A percentile compares a stretch with the other conserved stretches of the same genome.
phyloP scores from a whole-genome alignment of 2,329 filamentous ascomycete genomes.

The Pseudocercospora musae region DNA sequence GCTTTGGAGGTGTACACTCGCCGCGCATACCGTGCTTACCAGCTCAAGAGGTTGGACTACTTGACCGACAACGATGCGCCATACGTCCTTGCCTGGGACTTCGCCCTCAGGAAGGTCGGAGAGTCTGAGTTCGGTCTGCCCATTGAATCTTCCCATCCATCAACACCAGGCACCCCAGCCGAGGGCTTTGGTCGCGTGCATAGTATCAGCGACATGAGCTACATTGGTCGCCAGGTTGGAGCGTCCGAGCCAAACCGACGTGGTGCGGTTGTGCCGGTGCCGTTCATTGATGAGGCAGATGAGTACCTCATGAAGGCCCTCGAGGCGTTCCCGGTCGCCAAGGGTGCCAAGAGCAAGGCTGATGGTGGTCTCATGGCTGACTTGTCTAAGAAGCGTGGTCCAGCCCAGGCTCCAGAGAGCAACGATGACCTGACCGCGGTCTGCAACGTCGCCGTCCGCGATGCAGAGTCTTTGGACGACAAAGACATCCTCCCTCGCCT shows the following conservation, averaged over 20 bases:
- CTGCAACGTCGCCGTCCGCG: conserved; percentile 85
- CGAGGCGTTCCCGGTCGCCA: conserved; percentile 67
- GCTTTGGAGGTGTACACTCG: conserved; percentile 95
- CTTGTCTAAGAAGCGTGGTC: conserved; percentile 67
- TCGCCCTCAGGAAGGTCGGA: conserved; percentile 87
- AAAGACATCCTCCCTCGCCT: conserved; percentile 76
- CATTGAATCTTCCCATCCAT: conserved; percentile 74
- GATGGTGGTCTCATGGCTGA: conserved; percentile 61
- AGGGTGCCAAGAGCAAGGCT: conserved; percentile 44
- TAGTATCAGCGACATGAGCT: conserved; percentile 96
- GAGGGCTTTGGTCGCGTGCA: conserved; percentile 76
- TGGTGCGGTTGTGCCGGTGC: conserved; percentile 90
- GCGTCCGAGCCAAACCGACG: conserved; percentile 71
- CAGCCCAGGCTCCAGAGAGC: conserved; percentile 45
- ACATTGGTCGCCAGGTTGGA: conserved; percentile 69
- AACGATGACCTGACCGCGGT: conserved; percentile 75
- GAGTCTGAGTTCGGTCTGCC: conserved; percentile 86
- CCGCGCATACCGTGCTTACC: conserved; percentile 94
- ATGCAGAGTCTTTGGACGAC: conserved; percentile 80
- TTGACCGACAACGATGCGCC: conserved; percentile 71
- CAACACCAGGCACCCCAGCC: conserved; percentile 59
- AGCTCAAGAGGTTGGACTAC: conserved; percentile 85
- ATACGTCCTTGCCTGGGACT: conserved; percentile 90
- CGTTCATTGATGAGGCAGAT: conserved; percentile 90
- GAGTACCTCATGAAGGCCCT: conserved; percentile 80